Evolutionary conservation across 2,329 filamentous ascomycete genomes (phyloP), one percentile per base, ranked within the genome.

Genomic region (Talaromyces sp.): DNA sequence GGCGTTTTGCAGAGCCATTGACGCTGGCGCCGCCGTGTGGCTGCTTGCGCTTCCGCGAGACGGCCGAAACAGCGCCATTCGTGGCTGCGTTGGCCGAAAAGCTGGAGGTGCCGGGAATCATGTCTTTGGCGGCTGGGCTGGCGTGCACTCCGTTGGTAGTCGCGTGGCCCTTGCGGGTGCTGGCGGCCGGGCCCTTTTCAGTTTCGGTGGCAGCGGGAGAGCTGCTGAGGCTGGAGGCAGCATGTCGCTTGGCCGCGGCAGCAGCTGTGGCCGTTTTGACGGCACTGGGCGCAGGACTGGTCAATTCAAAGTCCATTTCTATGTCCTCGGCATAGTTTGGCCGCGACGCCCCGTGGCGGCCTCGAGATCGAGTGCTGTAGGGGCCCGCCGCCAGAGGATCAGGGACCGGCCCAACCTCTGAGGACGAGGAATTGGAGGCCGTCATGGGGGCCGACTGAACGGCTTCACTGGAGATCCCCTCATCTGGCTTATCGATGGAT

Each of bases 251-350:
- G 54, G 71, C 59, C 55, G 53, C 8, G 8, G 63, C 58, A 53
- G 60, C 64, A 21, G 66, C 59, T 62, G 75, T 35, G 24, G 66
- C 59, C 62, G 73, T 35, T 26, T 63, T 59, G 49, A 62, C 65
- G 24, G 66, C 59, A 62, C 74, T 76, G 26, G 70, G 58, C 19
- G 67, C 64, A 38, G 72, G 69, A 63, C 68, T 66, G 21, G 68
- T 64, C 55, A 70, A 84, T 70, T 97, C 93, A 73, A 92, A 91
- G 73, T 98, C 95, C 76, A 90, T 86, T 70, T 98, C 93, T 67
- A 93, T 82, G 76, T 93, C 90, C 78, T 99, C 95, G 56, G 95
- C 93, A 76, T 99, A 99, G 77, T 99, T 99, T 66, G 89, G 87
- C 67, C 95, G 89, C 68, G 89, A 84, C 66, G 84, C 86, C 69